Conservation (phyloP, 495 filamentous ascomycete genomes). For the Penicillium dipodomyicola region DNA sequence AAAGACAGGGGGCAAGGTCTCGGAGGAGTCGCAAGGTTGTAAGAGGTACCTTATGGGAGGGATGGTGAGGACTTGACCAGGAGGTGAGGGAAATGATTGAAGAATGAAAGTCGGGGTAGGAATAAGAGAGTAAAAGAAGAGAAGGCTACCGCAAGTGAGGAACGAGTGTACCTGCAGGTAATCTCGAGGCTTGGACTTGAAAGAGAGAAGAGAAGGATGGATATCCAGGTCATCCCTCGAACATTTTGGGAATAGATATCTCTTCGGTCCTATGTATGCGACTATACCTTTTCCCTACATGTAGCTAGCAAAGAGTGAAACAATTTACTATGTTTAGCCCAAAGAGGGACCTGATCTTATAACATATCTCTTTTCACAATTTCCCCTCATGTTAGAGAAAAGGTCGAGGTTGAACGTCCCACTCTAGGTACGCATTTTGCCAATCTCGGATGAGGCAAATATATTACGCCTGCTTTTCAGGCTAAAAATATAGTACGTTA, state of each 20-base stretch:
- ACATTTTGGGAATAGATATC: background rate
- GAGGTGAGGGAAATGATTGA: background rate
- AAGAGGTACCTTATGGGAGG: background rate
- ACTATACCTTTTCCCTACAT: background rate
- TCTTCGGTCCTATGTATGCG: background rate
- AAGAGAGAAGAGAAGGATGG: background rate
- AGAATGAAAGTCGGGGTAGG: background rate
- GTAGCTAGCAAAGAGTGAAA: background rate
- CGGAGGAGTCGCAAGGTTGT: background rate
- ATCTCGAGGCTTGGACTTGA: background rate
- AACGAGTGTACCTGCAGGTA: background rate
- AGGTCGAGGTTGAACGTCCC: background rate
- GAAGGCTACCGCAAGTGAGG: background rate
- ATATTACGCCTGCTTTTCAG: background rate
- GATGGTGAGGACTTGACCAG: background rate
- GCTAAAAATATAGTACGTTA: background rate
- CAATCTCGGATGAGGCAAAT: background rate
- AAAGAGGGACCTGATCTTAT: background rate
- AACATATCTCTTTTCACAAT: background rate
- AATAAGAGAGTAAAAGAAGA: background rate
- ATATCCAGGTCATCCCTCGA: background rate
- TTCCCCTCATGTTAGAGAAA: background rate
- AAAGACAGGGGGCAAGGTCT: background rate
- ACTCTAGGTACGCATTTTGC: background rate
- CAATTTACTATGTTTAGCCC: background rate